These are phyloP conservation scores for Benincasa hispida DNA, from an alignment of 306 rosid genomes.

Conservation along the genomic window DNA sequence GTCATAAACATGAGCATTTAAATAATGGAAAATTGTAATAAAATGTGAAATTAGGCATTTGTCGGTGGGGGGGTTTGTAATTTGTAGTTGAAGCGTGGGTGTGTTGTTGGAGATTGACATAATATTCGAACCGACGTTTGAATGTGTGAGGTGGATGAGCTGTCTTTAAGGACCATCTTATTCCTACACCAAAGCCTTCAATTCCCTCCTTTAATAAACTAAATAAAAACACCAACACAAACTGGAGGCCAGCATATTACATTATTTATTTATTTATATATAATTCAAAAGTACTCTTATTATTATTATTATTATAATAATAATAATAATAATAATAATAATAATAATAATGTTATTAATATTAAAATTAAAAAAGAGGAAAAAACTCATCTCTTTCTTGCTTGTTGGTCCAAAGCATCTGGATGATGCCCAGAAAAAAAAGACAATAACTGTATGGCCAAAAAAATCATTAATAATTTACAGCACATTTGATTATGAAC, in stretches of 20 bases:
- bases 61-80: conserved; percentile 6
- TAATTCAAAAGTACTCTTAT: background rate
- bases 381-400: background rate
- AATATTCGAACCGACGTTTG: conserved; percentile 6
- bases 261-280: background rate
- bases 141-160: background rate
- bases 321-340: background rate
- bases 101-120: background rate
- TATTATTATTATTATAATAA: background rate
- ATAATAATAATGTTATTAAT: background rate
- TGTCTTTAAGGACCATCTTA: background rate
- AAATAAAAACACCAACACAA: background rate
- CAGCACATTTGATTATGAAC: no score
- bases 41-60: background rate
- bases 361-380: no score
- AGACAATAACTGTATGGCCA: background rate
- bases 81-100: background rate
- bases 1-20: no score
- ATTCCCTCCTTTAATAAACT: background rate
- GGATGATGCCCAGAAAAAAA: conserved; percentile 4
- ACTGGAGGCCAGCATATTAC: background rate
- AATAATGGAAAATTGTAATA: background rate
- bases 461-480: background rate
- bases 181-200: background rate
- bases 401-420: conserved; percentile 1